phyloP scores from a whole-genome alignment of 495 filamentous ascomycete species.

The Aspergillus taichungensis region DNA sequence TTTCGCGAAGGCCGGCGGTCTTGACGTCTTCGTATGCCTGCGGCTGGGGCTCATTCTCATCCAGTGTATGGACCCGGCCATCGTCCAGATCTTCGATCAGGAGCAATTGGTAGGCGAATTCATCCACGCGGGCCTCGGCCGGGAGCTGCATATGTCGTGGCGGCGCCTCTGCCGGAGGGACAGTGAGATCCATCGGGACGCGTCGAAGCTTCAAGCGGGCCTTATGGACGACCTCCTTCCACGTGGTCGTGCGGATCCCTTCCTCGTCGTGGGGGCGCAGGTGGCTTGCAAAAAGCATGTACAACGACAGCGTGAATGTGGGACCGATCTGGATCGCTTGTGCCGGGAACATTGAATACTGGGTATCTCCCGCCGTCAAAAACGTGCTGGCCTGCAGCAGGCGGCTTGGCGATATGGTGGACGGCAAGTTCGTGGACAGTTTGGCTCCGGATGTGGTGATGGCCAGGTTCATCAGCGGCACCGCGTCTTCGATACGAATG shows the following conservation, averaged over 20 bases:
- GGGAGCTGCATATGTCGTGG: conserved; percentile 26
- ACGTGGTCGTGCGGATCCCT: conserved; percentile 65
- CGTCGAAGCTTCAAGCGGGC: conserved; percentile 72
- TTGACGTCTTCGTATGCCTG: conserved; percentile 60
- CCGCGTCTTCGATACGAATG: conserved; percentile 77
- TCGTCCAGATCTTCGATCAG: conserved; percentile 93
- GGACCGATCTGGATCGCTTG: conserved; percentile 78
- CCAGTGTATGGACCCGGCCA: conserved; percentile 74
- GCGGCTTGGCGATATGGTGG: conserved; percentile 82
- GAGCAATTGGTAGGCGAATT: conserved; percentile 83
- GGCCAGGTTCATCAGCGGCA: conserved; percentile 88
- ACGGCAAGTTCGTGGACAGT: conserved; percentile 65
- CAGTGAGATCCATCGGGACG: conserved; percentile 35
- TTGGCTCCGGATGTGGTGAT: conserved; percentile 92
- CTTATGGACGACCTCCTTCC: conserved; percentile 98
- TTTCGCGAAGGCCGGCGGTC: conserved; percentile 71
- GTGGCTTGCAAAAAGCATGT: conserved; percentile 93
- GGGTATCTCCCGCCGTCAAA: conserved; percentile 77
- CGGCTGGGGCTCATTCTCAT: conserved; percentile 53
- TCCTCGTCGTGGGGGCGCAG: conserved; percentile 54
- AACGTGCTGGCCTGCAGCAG: conserved; percentile 91
- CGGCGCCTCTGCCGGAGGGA: conserved; percentile 13
- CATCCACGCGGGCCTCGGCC: conserved; percentile 46
- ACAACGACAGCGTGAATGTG: conserved; percentile 79
- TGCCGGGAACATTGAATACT: conserved; percentile 58